Evolutionary conservation across 2,329 filamentous ascomycete species (phyloP), one percentile per base, ranked within the genome.

Genomic region (Teratosphaeria destructans): DNA sequence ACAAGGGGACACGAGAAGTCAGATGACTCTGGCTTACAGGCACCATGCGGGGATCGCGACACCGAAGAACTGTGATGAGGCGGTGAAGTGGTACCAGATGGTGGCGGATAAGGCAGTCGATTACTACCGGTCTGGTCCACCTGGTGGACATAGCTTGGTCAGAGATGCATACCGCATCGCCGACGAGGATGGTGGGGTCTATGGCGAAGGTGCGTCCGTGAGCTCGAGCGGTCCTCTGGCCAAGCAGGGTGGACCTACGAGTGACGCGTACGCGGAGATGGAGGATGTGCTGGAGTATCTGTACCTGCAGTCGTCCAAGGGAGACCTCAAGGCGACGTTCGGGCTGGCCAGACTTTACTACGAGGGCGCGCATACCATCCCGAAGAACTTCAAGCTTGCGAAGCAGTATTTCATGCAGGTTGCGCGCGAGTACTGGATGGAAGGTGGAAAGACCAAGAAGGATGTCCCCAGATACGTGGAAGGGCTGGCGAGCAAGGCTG

Each of bases 231-330:
- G 94, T 4, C 81, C 83, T 59, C 92, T 95, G 70, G 90, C 91
- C 3, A 82, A 87, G 68, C 85, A 86, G 63, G 84, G 85, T 23
- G 85, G 85, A 59, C 82, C 86, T 1, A 86, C 88, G 64, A 89
- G 90, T 2, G 89, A 94, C 70, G 84, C 88, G 0, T 88, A 95
- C 68, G 90, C 91, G 1, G 89, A 90, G 16, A 84, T 96, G 60
- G 91, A 95, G 67, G 93, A 99, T 73, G 88, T 97, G 16, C 85
- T 99, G 61, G 94, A 99, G 71, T 99, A 96, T 67, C 79, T 96
- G 65, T 90, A 96, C 67, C 80, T 96, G 52, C 87, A 95, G 81
- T 90, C 90, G 5, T 85, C 92, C 61, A 95, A 95, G 71, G 91
- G 92, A 11, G 90, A 96, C 69, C 83, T 90, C 59, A 91, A 89